Conservation (phyloP, 176 grass and related monocot genomes). For the Aechmea fasciata region DNA sequence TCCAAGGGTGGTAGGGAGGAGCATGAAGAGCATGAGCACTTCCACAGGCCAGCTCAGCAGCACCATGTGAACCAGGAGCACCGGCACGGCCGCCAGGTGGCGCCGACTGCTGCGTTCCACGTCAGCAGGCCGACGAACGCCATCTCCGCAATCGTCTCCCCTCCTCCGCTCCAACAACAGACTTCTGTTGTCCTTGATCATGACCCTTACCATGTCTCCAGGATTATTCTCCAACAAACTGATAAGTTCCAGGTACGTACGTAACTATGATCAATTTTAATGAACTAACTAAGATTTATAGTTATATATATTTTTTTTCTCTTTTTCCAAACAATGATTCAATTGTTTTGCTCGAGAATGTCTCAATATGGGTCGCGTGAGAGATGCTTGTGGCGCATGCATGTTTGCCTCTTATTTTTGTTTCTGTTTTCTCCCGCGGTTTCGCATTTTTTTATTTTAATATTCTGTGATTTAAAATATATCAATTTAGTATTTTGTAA, state of each 20-base stretch:
- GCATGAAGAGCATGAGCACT: conserved; percentile 35
- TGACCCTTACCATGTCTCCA: conserved; percentile 34
- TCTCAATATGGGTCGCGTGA: no score
- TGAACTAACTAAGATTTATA: no score
- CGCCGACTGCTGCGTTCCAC: conserved; percentile 23
- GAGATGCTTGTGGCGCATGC: no score
- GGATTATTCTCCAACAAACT: conserved; percentile 51
- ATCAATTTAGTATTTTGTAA: no score
- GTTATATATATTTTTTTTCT: no score
- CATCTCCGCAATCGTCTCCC: conserved; percentile 35
- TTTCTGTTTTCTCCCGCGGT: no score
- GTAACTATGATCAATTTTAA: no score
- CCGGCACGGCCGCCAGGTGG: conserved; percentile 8
- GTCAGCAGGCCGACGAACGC: conserved; percentile 29
- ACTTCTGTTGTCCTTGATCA: conserved; percentile 30
- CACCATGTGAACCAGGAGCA: conserved; percentile 38
- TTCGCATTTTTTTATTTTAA: no score
- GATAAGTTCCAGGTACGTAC: conserved; percentile 80
- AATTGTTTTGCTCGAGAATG: no score
- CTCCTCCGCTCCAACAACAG: conserved; percentile 31
- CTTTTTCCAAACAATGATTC: no score
- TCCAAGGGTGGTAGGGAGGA: conserved; percentile 32
- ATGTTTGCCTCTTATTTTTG: no score
- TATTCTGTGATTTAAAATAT: no score
- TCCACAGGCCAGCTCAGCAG: conserved; percentile 15